Percentiles rank a stretch among this genome's conserved stretches.
Evolutionary conservation across 1,284 basidiomycete genomes (phyloP).

Genomic region (Gymnopus androsaceus): DNA sequence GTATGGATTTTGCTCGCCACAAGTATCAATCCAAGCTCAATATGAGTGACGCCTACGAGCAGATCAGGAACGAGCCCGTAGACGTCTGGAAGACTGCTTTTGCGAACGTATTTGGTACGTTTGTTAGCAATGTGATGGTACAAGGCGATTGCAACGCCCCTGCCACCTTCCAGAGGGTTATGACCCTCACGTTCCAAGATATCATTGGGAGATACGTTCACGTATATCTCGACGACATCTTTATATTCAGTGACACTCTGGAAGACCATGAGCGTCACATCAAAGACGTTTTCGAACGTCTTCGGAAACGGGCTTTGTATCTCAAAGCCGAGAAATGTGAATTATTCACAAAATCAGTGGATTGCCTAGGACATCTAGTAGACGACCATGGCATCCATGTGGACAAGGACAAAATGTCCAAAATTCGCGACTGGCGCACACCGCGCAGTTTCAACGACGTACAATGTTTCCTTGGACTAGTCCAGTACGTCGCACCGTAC

Average conservation of each 20-base stretch:
- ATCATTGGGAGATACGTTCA: conserved; percentile 12
- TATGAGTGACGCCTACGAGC: conserved; percentile 34
- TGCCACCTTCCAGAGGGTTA: too few species aligned
- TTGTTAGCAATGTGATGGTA: conserved; percentile 32
- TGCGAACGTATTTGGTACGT: conserved; percentile 27
- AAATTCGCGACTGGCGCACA: conserved; percentile 25
- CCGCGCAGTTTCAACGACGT: conserved; percentile 21
- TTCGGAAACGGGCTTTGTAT: conserved; percentile 25
- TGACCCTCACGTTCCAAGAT: too few species aligned
- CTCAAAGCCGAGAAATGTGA: conserved; percentile 29
- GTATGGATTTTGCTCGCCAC: conserved; percentile 28
- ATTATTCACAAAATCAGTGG: conserved; percentile 19
- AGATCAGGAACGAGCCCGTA: conserved; percentile 16
- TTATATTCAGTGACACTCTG: conserved; percentile 34
- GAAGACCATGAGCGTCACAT: conserved; percentile 29
- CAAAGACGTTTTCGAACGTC: conserved; percentile 21
- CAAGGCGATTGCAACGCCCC: conserved; percentile 24
- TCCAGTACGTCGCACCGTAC: conserved; percentile 26
- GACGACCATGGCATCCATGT: conserved; percentile 24
- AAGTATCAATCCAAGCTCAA: conserved; percentile 33
- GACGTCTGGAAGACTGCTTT: conserved; percentile 19
- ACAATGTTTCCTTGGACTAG: conserved; percentile 26
- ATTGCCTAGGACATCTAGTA: conserved; percentile 22
- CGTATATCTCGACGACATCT: conserved; percentile 35
- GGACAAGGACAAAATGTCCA: conserved; percentile 23